A percentile compares a stretch with the other conserved stretches of the same genome.
Conservation (phyloP, 805 yeast species). For the Ogataea siamensis region DNA sequence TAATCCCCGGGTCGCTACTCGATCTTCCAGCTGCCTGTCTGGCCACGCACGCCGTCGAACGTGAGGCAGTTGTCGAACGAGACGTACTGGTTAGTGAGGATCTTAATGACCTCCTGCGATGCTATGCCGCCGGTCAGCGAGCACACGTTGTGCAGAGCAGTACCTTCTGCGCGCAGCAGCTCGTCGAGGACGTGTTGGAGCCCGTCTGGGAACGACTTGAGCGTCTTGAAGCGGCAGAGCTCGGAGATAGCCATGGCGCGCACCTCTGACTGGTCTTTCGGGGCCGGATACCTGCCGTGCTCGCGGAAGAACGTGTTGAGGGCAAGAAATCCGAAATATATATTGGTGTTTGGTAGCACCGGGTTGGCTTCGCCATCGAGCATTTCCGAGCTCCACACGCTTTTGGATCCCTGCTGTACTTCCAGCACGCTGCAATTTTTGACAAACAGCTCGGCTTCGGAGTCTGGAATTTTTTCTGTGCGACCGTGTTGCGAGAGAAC, state of each 20-base stretch:
- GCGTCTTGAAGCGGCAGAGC: slow-evolving; percentile 23
- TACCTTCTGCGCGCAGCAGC: slow-evolving; percentile 40
- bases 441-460: slow-evolving; percentile 50
- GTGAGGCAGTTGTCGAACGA: slow-evolving; percentile 70
- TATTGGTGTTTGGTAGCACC: slow-evolving; percentile 18
- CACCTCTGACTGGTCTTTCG: slow-evolving; percentile 23
- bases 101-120: slow-evolving; percentile 79
- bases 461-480: slow-evolving; percentile 33
- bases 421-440: slow-evolving; percentile 56
- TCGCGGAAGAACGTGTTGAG: slow-evolving; percentile 27
- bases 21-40: slow-evolving; percentile 36
- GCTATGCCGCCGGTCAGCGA: slow-evolving; percentile 82
- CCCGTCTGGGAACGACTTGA: slow-evolving; percentile 34
- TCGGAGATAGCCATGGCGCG: slow-evolving; percentile 28
- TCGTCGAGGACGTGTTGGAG: slow-evolving; percentile 41
- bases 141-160: slow-evolving; percentile 54
- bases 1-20: neutral
- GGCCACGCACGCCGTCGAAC: slow-evolving; percentile 68
- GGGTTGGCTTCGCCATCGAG: slow-evolving; percentile 15
- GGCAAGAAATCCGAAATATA: slow-evolving; percentile 46
- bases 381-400: slow-evolving; percentile 21
- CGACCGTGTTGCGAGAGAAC: slow-evolving; percentile 32
- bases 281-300: slow-evolving; percentile 20
- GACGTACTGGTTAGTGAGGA: slow-evolving; percentile 72
- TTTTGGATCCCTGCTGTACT: slow-evolving; percentile 47